Base-by-base conservation (phyloP, 345 rosid species). In the Linum trigynum region DNA sequence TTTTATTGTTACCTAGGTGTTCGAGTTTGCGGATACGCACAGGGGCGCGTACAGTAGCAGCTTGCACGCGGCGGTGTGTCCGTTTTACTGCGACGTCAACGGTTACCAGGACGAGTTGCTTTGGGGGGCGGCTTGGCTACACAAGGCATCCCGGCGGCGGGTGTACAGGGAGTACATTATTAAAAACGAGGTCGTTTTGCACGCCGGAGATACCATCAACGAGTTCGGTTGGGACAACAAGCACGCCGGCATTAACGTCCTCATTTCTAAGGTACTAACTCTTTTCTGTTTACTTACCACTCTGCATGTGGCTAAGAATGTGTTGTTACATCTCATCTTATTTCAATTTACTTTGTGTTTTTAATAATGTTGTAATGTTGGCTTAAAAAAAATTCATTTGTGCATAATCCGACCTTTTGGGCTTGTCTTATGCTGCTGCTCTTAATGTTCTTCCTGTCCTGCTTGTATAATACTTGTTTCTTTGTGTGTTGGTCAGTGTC, bases 211-310 rank as follows among this genome's bases (percentile, higher is more conserved):
- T 75, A 70, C 74, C 71, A 75, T 75, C 51, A 75, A 75, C 59
- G 78, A 75, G 69, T 75, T 75, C 42, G 78, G 78, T 17, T 75
- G 78, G 78, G 78, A 75, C 42, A 75, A 75, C 57, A 75, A 75
- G 68, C 78, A 75, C 67, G 78, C 78, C 53, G 78, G 78, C 38
- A 75, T 75, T 51, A 75, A 75, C 71, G 50, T 75, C 57, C 78
- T 75, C 71, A 58, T 75, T 70, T 75, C 78, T 61, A 75, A 75
- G 78, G 78, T 75, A 62, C 53, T 12, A 0, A 7, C 23, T 4
- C 3, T 16, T 23, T 3, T 11, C 3, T 12, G 39, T 16, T 61
- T 62, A 39, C 14, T 60, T 15, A 36, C 9, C 45, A 41, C 5
- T 23, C 51, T 60, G 58, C 4, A 23, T 53, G 3, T 1, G 14